phyloP scores from a whole-genome alignment of 108 stramenopile genomes.

The Conticribra guillardii region DNA sequence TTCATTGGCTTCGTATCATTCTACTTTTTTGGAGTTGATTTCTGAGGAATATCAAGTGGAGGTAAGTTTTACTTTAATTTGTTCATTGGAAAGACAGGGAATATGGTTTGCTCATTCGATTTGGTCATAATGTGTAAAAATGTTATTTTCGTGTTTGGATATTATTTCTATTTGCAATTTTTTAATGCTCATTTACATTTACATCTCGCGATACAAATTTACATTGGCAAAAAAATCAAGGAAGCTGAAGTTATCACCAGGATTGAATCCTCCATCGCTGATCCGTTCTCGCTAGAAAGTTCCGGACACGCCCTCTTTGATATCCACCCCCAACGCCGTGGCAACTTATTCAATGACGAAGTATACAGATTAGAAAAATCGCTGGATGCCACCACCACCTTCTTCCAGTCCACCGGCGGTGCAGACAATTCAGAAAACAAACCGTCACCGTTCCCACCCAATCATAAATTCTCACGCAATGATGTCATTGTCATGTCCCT shows the following conservation, averaged over 20 bases:
- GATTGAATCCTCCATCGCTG: constrained; percentile 69
- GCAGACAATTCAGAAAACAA: background rate
- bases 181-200: too few species aligned
- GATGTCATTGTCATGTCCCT: constrained; percentile 82
- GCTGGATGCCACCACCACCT: constrained; percentile 70
- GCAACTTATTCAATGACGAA: constrained; percentile 87
- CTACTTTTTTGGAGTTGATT: constrained; percentile 67
- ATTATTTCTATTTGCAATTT: background rate
- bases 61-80: constrained; percentile 44
- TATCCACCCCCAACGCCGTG: constrained; percentile 74
- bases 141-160: background rate
- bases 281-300: constrained; percentile 69
- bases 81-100: too few species aligned
- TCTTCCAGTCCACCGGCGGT: constrained; percentile 1
- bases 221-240: too few species aligned
- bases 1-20: constrained; percentile 73
- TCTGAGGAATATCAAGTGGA: constrained; percentile 77
- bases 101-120: too few species aligned
- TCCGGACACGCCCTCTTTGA: constrained; percentile 79
- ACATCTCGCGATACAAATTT: too few species aligned
- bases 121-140: too few species aligned
- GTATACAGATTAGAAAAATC: constrained; percentile 83
- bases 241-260: constrained; percentile 79
- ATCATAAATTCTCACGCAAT: constrained; percentile 81
- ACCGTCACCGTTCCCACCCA: constrained; percentile 58